Percentiles rank a stretch among this genome's conserved stretches.
phyloP scores from a whole-genome alignment of 2,329 filamentous ascomycete genomes.

The Xylariomycetidae sp. region DNA sequence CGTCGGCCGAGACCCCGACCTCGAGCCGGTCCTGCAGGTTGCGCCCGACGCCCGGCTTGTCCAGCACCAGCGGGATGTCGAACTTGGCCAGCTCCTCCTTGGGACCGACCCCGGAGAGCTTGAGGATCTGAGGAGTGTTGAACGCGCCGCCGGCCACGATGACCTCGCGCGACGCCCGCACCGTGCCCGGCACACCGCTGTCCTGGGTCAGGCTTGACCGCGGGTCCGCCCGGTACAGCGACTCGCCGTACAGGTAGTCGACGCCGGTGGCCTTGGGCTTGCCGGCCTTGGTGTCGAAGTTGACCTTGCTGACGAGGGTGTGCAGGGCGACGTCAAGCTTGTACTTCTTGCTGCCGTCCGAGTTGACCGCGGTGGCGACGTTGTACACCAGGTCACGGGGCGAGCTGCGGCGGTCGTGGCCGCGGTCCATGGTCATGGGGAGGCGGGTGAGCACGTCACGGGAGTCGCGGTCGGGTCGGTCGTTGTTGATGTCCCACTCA shows the following conservation, averaged over 20 bases:
- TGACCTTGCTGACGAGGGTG: slow-evolving; percentile 38
- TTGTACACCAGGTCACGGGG: slow-evolving; percentile 40
- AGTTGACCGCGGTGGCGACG: slow-evolving; percentile 14
- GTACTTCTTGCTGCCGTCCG: slow-evolving; percentile 46
- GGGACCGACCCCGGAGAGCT: slow-evolving; percentile 42
- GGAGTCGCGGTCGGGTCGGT: slow-evolving; percentile 36
- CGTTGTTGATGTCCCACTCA: slow-evolving; percentile 40
- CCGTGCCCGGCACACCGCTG: slow-evolving; percentile 26
- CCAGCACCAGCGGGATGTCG: slow-evolving; percentile 35
- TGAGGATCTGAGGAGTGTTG: slow-evolving; percentile 47
- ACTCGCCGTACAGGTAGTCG: slow-evolving; percentile 40
- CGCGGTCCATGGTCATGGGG: slow-evolving; percentile 47
- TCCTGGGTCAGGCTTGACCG: slow-evolving; percentile 13
- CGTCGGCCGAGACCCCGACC: slow-evolving; percentile 38
- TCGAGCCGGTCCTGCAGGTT: slow-evolving; percentile 53
- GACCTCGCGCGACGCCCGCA: slow-evolving; percentile 38
- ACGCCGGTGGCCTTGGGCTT: slow-evolving; percentile 40
- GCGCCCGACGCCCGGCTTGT: slow-evolving; percentile 51
- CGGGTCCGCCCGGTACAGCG: slow-evolving; percentile 41
- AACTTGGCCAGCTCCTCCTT: slow-evolving; percentile 30
- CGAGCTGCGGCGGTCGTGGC: slow-evolving; percentile 46
- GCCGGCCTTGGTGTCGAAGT: slow-evolving; percentile 31
- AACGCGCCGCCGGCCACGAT: slow-evolving; percentile 46
- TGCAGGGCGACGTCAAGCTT: slow-evolving; percentile 49
- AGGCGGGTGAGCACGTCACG: slow-evolving; percentile 36